Conservation (phyloP, 2,329 filamentous ascomycete genomes). For the Coniochaeta sp. region DNA sequence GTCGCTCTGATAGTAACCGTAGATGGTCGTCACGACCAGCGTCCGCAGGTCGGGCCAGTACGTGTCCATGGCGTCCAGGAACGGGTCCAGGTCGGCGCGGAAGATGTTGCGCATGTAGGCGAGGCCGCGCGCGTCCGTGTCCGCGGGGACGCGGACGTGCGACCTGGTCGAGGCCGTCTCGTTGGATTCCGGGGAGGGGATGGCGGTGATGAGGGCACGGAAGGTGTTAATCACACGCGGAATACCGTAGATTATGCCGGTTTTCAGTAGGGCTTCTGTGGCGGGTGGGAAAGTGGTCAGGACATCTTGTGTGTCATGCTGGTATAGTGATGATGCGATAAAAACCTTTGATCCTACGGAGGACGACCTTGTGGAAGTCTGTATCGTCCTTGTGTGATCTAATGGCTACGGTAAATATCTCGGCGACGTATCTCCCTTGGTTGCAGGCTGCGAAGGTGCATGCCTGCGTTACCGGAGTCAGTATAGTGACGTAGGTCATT, state of each 20-base stretch:
- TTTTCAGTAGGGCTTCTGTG: slow-evolving; percentile 15
- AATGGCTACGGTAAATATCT: slow-evolving; percentile 6
- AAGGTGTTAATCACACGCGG: slow-evolving; percentile 19
- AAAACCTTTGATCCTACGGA: slow-evolving; percentile 7
- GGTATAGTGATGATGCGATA: not conserved
- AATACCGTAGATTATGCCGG: slow-evolving; percentile 18
- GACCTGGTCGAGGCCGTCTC: slow-evolving; percentile 9
- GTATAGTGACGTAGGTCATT: not conserved
- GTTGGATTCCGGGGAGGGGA: slow-evolving; percentile 13
- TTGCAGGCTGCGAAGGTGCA: slow-evolving; percentile 9
- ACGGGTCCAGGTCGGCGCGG: slow-evolving; percentile 16
- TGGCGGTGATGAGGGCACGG: slow-evolving; percentile 11
- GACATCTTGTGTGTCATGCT: not conserved
- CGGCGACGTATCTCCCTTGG: slow-evolving; percentile 7
- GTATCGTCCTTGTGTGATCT: not conserved
- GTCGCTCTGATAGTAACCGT: slow-evolving; percentile 19
- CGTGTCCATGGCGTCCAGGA: slow-evolving; percentile 15
- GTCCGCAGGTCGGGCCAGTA: slow-evolving; percentile 18
- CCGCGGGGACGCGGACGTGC: slow-evolving; percentile 9
- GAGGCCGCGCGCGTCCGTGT: slow-evolving; percentile 12
- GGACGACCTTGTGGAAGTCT: slow-evolving; percentile 2
- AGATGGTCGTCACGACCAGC: slow-evolving; percentile 15
- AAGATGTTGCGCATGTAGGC: slow-evolving; percentile 19
- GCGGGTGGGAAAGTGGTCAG: not conserved
- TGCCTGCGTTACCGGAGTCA: not conserved